Percentiles rank a stretch among this genome's conserved stretches.
These are phyloP conservation scores for Spiromastix sp. DNA, from an alignment of 2,329 filamentous ascomycete genomes.

Conservation along the genomic window DNA sequence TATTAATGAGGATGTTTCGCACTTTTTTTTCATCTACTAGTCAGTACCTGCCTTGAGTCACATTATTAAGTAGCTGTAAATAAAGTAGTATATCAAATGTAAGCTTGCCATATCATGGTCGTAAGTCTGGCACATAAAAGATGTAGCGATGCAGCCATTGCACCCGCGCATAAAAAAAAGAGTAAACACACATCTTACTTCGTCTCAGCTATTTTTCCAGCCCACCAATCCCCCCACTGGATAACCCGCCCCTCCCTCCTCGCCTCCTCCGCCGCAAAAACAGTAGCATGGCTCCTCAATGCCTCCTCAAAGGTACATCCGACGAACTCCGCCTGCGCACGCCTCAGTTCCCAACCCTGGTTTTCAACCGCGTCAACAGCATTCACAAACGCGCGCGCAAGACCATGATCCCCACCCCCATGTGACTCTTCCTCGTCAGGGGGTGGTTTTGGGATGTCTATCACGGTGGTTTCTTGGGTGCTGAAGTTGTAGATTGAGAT, in stretches of 20 bases:
- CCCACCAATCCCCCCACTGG: constrained; percentile 71
- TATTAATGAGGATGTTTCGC: no score
- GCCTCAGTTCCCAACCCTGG: constrained; percentile 51
- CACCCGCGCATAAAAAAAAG: no score
- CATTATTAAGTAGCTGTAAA: no score
- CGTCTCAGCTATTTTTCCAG: constrained; percentile 43
- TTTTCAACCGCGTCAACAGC: constrained; percentile 74
- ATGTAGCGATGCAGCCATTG: no score
- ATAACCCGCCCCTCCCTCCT: constrained; percentile 59
- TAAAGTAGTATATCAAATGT: no score
- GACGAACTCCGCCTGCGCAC: constrained; percentile 65
- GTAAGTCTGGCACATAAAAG: no score
- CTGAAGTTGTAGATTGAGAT: constrained; percentile 68
- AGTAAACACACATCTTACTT: no score
- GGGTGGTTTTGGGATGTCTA: constrained; percentile 51
- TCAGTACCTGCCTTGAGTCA: no score
- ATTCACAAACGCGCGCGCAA: constrained; percentile 70
- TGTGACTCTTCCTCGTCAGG: constrained; percentile 47
- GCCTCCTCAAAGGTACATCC: constrained; percentile 80
- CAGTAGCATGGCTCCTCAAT: constrained; percentile 80
- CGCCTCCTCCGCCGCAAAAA: constrained; percentile 90
- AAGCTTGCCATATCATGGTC: no score
- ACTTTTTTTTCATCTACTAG: no score
- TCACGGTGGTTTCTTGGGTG: constrained; percentile 41
- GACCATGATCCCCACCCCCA: constrained; percentile 69